Conservation (phyloP, 169 alveolate species). For the Cryptosporidium xiaoi region DNA sequence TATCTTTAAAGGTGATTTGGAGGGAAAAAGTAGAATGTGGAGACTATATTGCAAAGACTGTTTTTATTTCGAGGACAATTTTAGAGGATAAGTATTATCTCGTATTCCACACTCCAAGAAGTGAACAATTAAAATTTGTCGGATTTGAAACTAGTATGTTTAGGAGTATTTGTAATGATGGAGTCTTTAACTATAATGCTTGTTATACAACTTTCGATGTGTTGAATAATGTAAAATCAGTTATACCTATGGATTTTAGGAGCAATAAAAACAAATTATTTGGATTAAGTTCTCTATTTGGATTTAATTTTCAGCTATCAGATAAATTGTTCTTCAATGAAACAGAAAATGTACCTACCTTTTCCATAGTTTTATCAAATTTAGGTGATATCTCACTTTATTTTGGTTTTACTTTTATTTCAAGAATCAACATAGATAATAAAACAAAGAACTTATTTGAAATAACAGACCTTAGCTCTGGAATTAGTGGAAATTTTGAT, state of each 20-base stretch:
- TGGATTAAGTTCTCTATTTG: conserved; percentile 25
- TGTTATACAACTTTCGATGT: background rate
- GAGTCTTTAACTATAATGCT: background rate
- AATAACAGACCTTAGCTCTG: conserved; percentile 28
- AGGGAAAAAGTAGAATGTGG: conserved; percentile 16
- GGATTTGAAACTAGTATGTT: background rate
- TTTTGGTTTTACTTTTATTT: conserved; percentile 7
- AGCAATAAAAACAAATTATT: conserved; percentile 8
- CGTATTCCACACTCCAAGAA: conserved; percentile 15
- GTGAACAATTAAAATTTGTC: background rate
- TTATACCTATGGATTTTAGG: conserved; percentile 20
- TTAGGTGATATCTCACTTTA: conserved; percentile 18
- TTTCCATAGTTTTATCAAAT: background rate
- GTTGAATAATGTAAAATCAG: conserved; percentile 8
- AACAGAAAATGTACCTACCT: conserved; percentile 9
- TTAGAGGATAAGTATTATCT: conserved; percentile 3
- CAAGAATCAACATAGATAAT: background rate
- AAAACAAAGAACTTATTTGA: background rate
- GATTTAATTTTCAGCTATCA: conserved; percentile 11
- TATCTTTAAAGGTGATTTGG: background rate
- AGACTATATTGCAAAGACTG: conserved; percentile 3
- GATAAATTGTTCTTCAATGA: conserved; percentile 7
- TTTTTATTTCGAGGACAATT: conserved; percentile 13
- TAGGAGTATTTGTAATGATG: conserved; percentile 12
- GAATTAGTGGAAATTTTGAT: conserved; percentile 24